Evolutionary conservation across 257 asterid genomes (phyloP), one percentile per base, ranked within the genome.

Genomic region (Penstemon davidsonii): DNA sequence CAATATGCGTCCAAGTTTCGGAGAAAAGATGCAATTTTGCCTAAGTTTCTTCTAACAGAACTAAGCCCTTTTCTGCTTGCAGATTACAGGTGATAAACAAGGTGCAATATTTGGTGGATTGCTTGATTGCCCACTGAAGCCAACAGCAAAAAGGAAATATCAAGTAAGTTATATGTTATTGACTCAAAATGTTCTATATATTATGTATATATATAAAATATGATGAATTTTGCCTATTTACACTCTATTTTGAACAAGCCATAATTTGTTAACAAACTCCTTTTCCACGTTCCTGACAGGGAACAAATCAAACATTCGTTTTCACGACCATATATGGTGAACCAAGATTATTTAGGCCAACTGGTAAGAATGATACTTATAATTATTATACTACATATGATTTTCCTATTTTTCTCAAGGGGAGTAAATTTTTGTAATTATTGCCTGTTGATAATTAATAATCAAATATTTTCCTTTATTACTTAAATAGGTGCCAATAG

Each of bases 31-130:
- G 33, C 33, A 25, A 2, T 25, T 25, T 25, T 25, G 33, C 33
- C 33, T 25, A 25, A 25, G 33, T 25, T 25, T 25, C 33, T 25
- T 25, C 33, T 25, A 25, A 25, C 2, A 25, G 33, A 1, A 44
- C 42, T 18, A 5, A 62, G 37, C 49, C 56, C 40, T 13, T 61
- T 2, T 40, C 57, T 73, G n/a, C 13, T 37, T 74, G 75, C 85
- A 93, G 97, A 87, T 93, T 68, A 82, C 96, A 45, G 96, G 99
- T 25, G 97, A 93, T 78, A 93, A 79, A 82, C 78, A 84, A 78
- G 99, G 99, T 80, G 94, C 99, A n/a, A 76, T 90, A 53, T 90
- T 93, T 79, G 99, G 99, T 44, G 99, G 97, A 59, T 83, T 93
- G 78, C 89, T 90, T n/a, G 97, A 90, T 61, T 82, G 92, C 76